Conservation (phyloP, 768 basidiomycete species). For the Amyloporia xantha region DNA sequence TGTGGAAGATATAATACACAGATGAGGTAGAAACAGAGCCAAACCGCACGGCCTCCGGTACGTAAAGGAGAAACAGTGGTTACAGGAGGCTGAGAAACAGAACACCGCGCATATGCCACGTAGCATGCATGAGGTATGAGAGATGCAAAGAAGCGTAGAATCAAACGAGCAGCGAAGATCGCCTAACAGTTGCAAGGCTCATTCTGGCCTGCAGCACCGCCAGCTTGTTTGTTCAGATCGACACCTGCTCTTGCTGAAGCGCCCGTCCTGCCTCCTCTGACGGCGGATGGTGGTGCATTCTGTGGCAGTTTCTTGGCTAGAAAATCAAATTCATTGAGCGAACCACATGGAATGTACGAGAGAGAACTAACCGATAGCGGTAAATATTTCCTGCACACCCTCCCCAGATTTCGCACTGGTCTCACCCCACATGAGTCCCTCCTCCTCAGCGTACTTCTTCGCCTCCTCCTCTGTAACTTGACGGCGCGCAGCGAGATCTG, state of each 20-base stretch:
- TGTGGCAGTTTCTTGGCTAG: constrained; percentile 87
- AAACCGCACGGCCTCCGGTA: background rate
- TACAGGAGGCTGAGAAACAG: background rate
- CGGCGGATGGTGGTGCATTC: constrained; percentile 60
- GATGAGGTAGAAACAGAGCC: constrained; percentile 1
- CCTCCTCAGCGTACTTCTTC: constrained; percentile 87
- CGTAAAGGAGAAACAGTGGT: constrained; percentile 18
- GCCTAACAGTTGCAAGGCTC: constrained; percentile 75
- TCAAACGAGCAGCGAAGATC: constrained; percentile 7
- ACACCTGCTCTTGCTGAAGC: constrained; percentile 53
- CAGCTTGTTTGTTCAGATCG: constrained; percentile 71
- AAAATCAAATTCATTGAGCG: constrained; percentile 7
- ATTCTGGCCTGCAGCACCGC: constrained; percentile 43
- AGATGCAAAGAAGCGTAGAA: background rate
- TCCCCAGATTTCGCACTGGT: constrained; percentile 88
- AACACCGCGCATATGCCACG: background rate
- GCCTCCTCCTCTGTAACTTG: constrained; percentile 86
- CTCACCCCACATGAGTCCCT: constrained; percentile 90
- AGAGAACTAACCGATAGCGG: constrained; percentile 63
- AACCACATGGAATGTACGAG: no score
- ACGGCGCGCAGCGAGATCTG: constrained; percentile 77
- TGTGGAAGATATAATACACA: constrained; percentile 13
- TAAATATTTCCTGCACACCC: constrained; percentile 82
- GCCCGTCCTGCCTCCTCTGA: constrained; percentile 49
- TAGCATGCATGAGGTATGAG: background rate